Evolutionary conservation across 306 rosid genomes (phyloP).

Genomic region (Trifolium fragiferum): DNA sequence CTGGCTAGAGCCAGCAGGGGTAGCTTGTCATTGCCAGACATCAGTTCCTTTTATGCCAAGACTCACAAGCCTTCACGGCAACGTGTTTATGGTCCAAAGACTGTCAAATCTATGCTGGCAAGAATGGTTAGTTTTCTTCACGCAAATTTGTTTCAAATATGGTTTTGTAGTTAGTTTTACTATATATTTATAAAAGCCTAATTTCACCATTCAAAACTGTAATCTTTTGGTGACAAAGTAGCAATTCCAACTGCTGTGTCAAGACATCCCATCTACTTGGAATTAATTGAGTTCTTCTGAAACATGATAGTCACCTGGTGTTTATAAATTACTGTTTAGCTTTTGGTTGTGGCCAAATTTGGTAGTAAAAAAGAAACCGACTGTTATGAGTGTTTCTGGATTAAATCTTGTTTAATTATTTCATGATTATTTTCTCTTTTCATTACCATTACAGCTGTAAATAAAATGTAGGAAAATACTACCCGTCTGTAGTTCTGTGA

Average conservation of each 20-base stretch:
- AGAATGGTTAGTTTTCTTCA: constrained; percentile 74
- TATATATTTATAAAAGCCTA: background rate
- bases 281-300: background rate
- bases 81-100: constrained; percentile 90
- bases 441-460: background rate
- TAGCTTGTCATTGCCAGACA: constrained; percentile 84
- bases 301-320: background rate
- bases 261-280: background rate
- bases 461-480: background rate
- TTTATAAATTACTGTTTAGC: background rate
- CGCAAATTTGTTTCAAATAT: constrained; percentile 1
- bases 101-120: constrained; percentile 81
- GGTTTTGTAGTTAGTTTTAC: background rate
- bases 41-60: constrained; percentile 89
- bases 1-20: constrained; percentile 80
- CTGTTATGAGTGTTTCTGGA: constrained; percentile 4
- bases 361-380: background rate
- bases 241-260: background rate
- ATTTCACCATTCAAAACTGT: background rate
- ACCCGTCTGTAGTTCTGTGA: background rate
- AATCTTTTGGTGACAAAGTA: background rate
- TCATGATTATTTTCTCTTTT: background rate
- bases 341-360: constrained; percentile 2
- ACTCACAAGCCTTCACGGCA: constrained; percentile 84
- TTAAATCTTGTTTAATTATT: background rate